Conservation (phyloP, 257 asterid species). For the Sherardia arvensis region DNA sequence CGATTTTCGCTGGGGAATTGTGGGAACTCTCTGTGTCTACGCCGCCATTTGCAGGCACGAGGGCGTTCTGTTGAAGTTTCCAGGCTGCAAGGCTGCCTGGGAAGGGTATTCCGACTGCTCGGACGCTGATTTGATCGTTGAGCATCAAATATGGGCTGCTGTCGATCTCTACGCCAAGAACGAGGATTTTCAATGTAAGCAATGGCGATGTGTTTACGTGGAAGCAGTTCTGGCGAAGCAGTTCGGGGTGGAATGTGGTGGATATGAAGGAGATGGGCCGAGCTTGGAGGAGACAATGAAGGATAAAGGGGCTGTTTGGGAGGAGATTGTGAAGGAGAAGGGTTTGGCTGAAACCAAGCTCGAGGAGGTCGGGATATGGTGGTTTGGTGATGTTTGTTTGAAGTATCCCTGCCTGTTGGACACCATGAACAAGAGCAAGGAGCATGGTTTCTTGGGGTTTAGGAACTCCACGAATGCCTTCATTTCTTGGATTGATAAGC, state of each 20-base stretch:
- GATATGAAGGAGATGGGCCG: conserved; percentile 37
- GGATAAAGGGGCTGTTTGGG: conserved; percentile 76
- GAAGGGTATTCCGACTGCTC: conserved; percentile 69
- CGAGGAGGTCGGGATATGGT: conserved; percentile 74
- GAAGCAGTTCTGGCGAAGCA: conserved; percentile 93
- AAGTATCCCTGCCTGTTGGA: conserved; percentile 25
- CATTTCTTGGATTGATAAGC: conserved; percentile 77
- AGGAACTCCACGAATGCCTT: conserved; percentile 71
- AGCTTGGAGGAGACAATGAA: conserved; percentile 59
- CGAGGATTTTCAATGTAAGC: conserved; percentile 78
- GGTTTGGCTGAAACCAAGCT: conserved; percentile 45
- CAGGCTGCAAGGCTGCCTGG: conserved; percentile 71
- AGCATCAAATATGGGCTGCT: conserved; percentile 92
- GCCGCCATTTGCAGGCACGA: conserved; percentile 84
- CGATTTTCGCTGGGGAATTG: too few relatives aligned
- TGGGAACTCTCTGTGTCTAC: conserved; percentile 68
- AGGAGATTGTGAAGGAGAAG: conserved; percentile 60
- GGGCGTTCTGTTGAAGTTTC: conserved; percentile 55
- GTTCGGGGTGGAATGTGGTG: conserved; percentile 45
- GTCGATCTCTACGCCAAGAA: conserved; percentile 77
- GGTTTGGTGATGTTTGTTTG: conserved; percentile 51
- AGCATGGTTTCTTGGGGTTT: conserved; percentile 82
- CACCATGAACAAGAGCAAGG: conserved; percentile 93
- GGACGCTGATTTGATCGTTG: conserved; percentile 82
- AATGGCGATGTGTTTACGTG: conserved; percentile 87